A percentile compares a stretch with the other conserved stretches of the same genome.
phyloP scores from a whole-genome alignment of 2,329 filamentous ascomycete species.

The Verticillium tricorpus region DNA sequence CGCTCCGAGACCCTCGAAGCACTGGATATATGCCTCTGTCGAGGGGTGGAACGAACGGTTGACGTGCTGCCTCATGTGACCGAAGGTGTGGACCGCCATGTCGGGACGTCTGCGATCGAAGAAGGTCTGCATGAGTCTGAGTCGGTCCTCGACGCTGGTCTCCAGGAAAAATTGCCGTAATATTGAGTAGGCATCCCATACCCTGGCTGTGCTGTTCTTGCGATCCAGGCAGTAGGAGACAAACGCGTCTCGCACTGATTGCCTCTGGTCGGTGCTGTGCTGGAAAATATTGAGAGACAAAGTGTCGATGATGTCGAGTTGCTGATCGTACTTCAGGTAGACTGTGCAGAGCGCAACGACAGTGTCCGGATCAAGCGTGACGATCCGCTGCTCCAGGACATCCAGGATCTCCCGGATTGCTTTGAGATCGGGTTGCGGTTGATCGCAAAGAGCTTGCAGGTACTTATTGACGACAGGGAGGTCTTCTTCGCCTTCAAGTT shows the following conservation, averaged over 20 bases:
- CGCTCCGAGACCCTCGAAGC: constrained; percentile 70
- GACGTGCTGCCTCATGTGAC: constrained; percentile 83
- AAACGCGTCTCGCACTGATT: constrained; percentile 61
- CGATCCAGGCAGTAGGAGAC: constrained; percentile 63
- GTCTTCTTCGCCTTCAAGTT: constrained; percentile 52
- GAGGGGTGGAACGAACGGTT: constrained; percentile 61
- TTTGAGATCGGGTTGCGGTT: constrained; percentile 59
- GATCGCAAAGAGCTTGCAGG: constrained; percentile 62
- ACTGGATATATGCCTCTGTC: constrained; percentile 69
- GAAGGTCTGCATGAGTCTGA: constrained; percentile 75
- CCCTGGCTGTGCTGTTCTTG: constrained; percentile 56
- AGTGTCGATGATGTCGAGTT: constrained; percentile 75
- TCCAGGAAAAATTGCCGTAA: constrained; percentile 61
- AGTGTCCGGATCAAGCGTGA: constrained; percentile 68
- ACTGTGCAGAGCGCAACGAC: constrained; percentile 68
- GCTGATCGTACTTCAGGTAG: constrained; percentile 72
- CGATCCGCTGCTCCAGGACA: constrained; percentile 65
- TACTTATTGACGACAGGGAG: constrained; percentile 65
- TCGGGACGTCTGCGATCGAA: constrained; percentile 74
- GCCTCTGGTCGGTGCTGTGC: constrained; percentile 66
- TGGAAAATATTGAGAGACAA: constrained; percentile 70
- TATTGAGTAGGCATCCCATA: constrained; percentile 64
- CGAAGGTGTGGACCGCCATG: constrained; percentile 82
- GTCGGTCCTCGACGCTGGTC: constrained; percentile 60
- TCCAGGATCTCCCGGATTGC: constrained; percentile 69